A percentile compares a stretch with the other conserved stretches of the same genome.
Evolutionary conservation across 495 filamentous ascomycete species (phyloP).

Genomic region (Pseudevernia furfuracea): DNA sequence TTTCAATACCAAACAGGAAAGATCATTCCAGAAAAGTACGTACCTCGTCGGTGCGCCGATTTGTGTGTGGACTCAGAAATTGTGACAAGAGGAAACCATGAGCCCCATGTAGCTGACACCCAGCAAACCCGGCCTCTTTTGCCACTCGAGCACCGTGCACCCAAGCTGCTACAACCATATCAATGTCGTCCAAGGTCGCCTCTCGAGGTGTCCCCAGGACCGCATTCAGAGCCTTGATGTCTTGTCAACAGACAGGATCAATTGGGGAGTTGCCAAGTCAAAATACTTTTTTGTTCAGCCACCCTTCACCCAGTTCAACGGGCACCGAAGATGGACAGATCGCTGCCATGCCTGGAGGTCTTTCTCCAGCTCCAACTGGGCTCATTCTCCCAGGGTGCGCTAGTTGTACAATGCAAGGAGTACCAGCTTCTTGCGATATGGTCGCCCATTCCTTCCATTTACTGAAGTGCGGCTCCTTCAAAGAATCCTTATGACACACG

Average conservation of each 20-base stretch:
- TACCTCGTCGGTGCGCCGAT: slow-evolving; percentile 42
- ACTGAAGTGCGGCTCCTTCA: slow-evolving; percentile 12
- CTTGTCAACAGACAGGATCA: neutral
- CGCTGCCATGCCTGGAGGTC: slow-evolving; percentile 19
- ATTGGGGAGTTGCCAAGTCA: neutral
- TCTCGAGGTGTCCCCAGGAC: slow-evolving; percentile 37
- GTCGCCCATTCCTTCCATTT: slow-evolving; percentile 26
- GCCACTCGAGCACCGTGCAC: slow-evolving; percentile 51
- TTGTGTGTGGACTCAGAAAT: slow-evolving; percentile 43
- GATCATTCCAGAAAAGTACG: too few species aligned
- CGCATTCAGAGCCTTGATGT: slow-evolving; percentile 18
- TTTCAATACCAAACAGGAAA: too few species aligned
- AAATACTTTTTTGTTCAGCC: slow-evolving; percentile 25
- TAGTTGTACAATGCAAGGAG: slow-evolving; percentile 27
- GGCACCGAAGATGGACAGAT: slow-evolving; percentile 25
- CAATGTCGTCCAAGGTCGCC: slow-evolving; percentile 48
- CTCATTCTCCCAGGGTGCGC: slow-evolving; percentile 26
- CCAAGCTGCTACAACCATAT: slow-evolving; percentile 54
- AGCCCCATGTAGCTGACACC: slow-evolving; percentile 53
- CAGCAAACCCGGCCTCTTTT: slow-evolving; percentile 59
- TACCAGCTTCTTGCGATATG: slow-evolving; percentile 20
- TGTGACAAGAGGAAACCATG: slow-evolving; percentile 55
- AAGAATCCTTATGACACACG: slow-evolving; percentile 18
- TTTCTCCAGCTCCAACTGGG: slow-evolving; percentile 21
- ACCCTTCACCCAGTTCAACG: slow-evolving; percentile 25